Evolutionary conservation across 2,329 filamentous ascomycete species (phyloP).

Genomic region (Nothophaeocryptopus gaeumannii): DNA sequence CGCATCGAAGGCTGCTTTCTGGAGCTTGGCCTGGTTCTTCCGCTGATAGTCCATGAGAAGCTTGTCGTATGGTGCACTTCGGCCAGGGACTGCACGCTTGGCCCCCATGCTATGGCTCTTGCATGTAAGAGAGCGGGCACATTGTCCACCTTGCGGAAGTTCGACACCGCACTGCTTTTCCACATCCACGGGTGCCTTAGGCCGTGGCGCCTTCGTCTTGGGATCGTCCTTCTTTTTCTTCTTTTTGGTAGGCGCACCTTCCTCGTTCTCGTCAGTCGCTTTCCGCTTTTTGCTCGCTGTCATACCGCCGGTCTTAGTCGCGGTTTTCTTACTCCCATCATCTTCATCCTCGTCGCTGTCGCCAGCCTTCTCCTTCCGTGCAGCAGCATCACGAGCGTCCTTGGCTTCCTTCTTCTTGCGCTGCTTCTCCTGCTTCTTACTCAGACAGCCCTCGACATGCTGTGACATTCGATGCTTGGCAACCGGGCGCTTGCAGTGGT

Average conservation of each 20-base stretch:
- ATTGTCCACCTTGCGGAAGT: slow-evolving; percentile 78
- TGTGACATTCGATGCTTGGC: slow-evolving; percentile 70
- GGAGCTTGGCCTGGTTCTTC: slow-evolving; percentile 97
- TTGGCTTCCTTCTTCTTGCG: slow-evolving; percentile 64
- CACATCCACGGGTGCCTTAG: slow-evolving; percentile 87
- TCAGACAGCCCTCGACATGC: slow-evolving; percentile 80
- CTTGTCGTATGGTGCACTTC: slow-evolving; percentile 87
- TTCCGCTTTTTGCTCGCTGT: slow-evolving; percentile 44
- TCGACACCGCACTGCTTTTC: slow-evolving; percentile 88
- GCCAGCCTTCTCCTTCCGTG: slow-evolving; percentile 41
- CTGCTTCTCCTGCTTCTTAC: slow-evolving; percentile 69
- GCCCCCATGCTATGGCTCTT: slow-evolving; percentile 93
- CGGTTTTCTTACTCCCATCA: slow-evolving; percentile 30
- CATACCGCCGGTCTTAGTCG: slow-evolving; percentile 29
- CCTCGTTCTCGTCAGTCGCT: slow-evolving; percentile 55
- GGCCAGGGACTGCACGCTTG: slow-evolving; percentile 78
- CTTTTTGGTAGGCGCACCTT: slow-evolving; percentile 77
- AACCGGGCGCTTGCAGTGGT: slow-evolving; percentile 89
- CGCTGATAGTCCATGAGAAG: slow-evolving; percentile 68
- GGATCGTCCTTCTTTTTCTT: slow-evolving; percentile 61
- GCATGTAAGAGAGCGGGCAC: slow-evolving; percentile 82
- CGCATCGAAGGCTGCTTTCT: slow-evolving; percentile 92
- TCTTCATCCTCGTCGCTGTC: slow-evolving; percentile 43
- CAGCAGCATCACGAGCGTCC: slow-evolving; percentile 51
- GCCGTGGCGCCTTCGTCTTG: slow-evolving; percentile 68